A percentile compares a stretch with the other conserved stretches of the same genome.
These are phyloP conservation scores for Solanum raphanifolium DNA, from an alignment of 257 asterid species.

Conservation along the genomic window DNA sequence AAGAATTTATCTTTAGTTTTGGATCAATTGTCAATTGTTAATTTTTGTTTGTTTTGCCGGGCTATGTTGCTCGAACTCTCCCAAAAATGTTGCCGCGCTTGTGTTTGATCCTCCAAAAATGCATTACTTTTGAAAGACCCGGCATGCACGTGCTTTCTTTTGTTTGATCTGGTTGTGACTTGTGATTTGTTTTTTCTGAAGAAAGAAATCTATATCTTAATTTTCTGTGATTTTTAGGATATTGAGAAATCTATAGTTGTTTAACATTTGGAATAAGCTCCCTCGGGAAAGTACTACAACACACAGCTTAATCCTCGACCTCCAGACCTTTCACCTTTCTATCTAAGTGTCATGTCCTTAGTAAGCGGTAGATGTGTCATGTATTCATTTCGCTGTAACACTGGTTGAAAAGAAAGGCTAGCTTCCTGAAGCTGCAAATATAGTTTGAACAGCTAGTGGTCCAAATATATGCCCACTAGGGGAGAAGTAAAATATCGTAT, in stretches of 20 bases:
- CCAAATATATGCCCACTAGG: background rate
- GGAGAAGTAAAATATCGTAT: background rate
- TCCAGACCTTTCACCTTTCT: background rate
- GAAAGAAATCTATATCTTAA: background rate
- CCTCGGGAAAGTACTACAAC: background rate
- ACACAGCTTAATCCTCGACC: background rate
- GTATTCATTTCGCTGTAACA: background rate
- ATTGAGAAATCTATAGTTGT: slow-evolving; percentile 3
- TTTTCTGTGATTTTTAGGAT: background rate
- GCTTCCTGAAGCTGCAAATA: background rate
- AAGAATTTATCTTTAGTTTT: background rate
- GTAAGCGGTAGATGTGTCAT: background rate
- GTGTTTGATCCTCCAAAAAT: background rate
- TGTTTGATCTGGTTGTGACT: background rate
- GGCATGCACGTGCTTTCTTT: background rate
- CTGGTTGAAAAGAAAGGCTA: background rate
- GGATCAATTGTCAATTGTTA: background rate
- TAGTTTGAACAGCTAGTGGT: background rate
- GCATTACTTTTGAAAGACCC: background rate
- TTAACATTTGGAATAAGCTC: background rate
- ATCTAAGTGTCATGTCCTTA: background rate
- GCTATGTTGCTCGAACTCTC: background rate
- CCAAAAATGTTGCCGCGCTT: background rate
- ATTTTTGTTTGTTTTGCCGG: background rate
- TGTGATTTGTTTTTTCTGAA: background rate